Conservation (phyloP, 305 asterid genomes). For the Ilex paraguariensis region DNA sequence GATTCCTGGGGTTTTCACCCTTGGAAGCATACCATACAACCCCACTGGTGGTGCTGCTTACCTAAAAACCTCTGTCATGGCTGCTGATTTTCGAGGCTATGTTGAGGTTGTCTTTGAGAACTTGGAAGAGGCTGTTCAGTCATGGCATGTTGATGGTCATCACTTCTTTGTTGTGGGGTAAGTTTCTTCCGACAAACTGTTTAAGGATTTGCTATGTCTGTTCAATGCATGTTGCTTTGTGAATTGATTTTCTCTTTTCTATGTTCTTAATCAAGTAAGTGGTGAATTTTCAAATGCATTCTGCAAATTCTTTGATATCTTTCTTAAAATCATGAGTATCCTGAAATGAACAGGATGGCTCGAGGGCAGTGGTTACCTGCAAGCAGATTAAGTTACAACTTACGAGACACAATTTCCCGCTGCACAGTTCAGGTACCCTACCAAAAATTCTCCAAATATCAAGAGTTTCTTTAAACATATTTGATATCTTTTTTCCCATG, state of each 20-base stretch:
- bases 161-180: slow-evolving; percentile 36
- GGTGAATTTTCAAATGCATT: too few species aligned
- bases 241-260: neutral
- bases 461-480: too few species aligned
- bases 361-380: slow-evolving; percentile 33
- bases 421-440: slow-evolving; percentile 36
- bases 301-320: too few species aligned
- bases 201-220: too few species aligned
- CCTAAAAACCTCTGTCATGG: slow-evolving; percentile 36
- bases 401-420: slow-evolving; percentile 34
- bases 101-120: slow-evolving; percentile 33
- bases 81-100: slow-evolving; percentile 29
- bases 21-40: slow-evolving; percentile 26
- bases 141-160: slow-evolving; percentile 41
- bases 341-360: slow-evolving; percentile 35
- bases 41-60: slow-evolving; percentile 27
- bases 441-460: too few species aligned
- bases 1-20: slow-evolving; percentile 24
- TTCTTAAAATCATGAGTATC: too few species aligned
- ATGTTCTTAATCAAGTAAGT: too few species aligned
- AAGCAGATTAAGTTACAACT: slow-evolving; percentile 35
- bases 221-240: neutral
- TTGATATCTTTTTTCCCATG: too few species aligned
- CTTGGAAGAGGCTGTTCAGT: slow-evolving; percentile 28
- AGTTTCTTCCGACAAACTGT: too few species aligned